Evolutionary conservation across 2,329 filamentous ascomycete genomes (phyloP).

Genomic region (Penicillium concentricum): DNA sequence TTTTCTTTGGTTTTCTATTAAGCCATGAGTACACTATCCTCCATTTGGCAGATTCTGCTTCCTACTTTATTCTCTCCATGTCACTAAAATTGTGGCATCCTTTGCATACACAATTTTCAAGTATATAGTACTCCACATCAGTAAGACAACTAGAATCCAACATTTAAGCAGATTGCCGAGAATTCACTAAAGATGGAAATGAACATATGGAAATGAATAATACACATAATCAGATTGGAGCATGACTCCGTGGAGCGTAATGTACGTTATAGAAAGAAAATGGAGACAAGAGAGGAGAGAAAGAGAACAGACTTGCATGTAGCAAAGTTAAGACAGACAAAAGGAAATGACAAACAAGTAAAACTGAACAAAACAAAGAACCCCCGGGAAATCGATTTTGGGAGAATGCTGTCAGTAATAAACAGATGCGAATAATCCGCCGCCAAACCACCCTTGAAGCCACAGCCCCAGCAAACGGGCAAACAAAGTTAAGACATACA

Average conservation of each 20-base stretch:
- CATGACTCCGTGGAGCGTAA: constrained; percentile 11
- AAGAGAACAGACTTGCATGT: constrained; percentile 5
- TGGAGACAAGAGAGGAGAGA: neutral
- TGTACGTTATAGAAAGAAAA: constrained; percentile 18
- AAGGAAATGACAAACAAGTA: constrained; percentile 21
- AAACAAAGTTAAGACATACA: constrained; percentile 7
- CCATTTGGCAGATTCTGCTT: neutral
- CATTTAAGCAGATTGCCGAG: neutral
- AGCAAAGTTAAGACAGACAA: constrained; percentile 10
- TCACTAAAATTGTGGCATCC: neutral
- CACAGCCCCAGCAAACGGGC: constrained; percentile 11
- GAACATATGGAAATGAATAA: neutral
- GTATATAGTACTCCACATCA: neutral
- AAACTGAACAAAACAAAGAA: constrained; percentile 17
- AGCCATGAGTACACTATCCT: neutral
- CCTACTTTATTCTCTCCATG: neutral
- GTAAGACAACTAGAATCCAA: neutral
- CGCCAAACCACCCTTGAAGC: constrained; percentile 14
- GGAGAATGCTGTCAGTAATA: constrained; percentile 13
- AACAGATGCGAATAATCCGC: constrained; percentile 13
- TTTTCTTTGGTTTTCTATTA: neutral
- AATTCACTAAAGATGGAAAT: neutral
- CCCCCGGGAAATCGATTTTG: constrained; percentile 20
- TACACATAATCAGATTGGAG: constrained; percentile 9
- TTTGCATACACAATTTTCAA: too few species aligned